These are phyloP conservation scores for Phytophthora europaea DNA, from an alignment of 352 stramenopile genomes.

Conservation along the genomic window DNA sequence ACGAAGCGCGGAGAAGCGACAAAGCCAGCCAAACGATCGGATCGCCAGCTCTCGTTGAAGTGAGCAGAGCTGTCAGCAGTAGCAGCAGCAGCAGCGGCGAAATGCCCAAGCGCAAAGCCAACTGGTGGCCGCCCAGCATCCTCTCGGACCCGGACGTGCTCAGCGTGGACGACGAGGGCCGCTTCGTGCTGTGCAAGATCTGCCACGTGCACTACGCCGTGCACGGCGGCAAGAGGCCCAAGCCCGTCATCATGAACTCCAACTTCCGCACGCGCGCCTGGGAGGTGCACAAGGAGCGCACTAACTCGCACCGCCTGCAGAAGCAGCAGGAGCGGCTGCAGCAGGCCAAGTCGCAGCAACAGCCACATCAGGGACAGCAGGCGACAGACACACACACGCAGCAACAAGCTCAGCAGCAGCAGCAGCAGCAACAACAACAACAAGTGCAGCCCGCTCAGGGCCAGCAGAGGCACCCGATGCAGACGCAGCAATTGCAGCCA, in stretches of 20 bases:
- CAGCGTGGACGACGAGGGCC: conserved; percentile 81
- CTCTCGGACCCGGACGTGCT: conserved; percentile 76
- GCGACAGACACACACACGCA: conserved; percentile 2
- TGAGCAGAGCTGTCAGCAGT: neutral
- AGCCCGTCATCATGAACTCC: conserved; percentile 87
- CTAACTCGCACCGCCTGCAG: conserved; percentile 79
- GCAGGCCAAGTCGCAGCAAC: conserved; percentile 38
- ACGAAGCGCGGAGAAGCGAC: conserved; percentile 20
- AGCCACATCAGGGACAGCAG: conserved; percentile 6
- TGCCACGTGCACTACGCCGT: conserved; percentile 86
- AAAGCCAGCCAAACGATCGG: neutral
- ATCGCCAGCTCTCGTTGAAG: conserved; percentile 11
- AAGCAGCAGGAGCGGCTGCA: conserved; percentile 60
- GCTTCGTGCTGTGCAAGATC: conserved; percentile 85
- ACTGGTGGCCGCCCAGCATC: conserved; percentile 79
- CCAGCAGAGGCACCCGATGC: neutral
- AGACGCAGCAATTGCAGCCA: neutral
- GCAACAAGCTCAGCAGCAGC: conserved; percentile 20
- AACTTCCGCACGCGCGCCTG: conserved; percentile 82
- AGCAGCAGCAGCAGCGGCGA: neutral
- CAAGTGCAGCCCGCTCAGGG: neutral
- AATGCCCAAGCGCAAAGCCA: conserved; percentile 86
- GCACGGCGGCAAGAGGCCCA: conserved; percentile 84
- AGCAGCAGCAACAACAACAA: conserved; percentile 25
- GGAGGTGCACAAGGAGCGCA: conserved; percentile 87